Percentiles rank a stretch among this genome's conserved stretches.
phyloP scores from a whole-genome alignment of 257 asterid species.

The Avicennia marina region DNA sequence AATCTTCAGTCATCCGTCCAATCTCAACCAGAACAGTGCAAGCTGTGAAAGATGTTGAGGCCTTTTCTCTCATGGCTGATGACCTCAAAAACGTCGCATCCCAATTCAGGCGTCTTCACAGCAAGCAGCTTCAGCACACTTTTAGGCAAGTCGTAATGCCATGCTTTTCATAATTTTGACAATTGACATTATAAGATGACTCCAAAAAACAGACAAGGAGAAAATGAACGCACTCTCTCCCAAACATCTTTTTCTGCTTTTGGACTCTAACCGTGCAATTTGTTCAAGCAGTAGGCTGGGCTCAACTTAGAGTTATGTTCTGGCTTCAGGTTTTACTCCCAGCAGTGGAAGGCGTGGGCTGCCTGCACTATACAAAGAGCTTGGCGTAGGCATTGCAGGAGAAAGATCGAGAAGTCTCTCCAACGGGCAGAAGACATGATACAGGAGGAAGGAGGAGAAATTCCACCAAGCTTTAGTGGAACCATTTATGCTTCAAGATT shows the following conservation, averaged over 20 bases:
- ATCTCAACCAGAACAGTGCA: slow-evolving; percentile 90
- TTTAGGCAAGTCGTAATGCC: no score
- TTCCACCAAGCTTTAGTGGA: slow-evolving; percentile 79
- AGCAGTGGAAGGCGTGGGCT: slow-evolving; percentile 98
- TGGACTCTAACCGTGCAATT: no score
- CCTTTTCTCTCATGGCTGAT: slow-evolving; percentile 80
- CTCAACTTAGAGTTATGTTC: no score
- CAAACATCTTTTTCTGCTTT: no score
- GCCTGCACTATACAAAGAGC: slow-evolving; percentile 95
- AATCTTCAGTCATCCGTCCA: slow-evolving; percentile 76
- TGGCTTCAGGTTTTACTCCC: slow-evolving; percentile 94
- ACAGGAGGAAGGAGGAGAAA: slow-evolving; percentile 62
- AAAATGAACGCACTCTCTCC: no score
- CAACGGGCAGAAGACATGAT: slow-evolving; percentile 66
- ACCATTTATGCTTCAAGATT: slow-evolving; percentile 87
- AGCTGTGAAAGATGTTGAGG: slow-evolving; percentile 90
- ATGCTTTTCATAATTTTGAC: no score
- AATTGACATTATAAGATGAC: no score
- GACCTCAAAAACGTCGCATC: slow-evolving; percentile 92
- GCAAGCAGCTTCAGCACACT: slow-evolving; percentile 89
- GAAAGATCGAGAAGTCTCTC: slow-evolving; percentile 78
- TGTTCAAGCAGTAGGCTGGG: no score
- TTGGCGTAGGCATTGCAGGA: slow-evolving; percentile 75
- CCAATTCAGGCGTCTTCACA: slow-evolving; percentile 81
- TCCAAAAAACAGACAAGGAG: no score